Evolutionary conservation across 2,329 filamentous ascomycete genomes (phyloP), one percentile per base, ranked within the genome.

Genomic region (Tricladium varicosporioides): DNA sequence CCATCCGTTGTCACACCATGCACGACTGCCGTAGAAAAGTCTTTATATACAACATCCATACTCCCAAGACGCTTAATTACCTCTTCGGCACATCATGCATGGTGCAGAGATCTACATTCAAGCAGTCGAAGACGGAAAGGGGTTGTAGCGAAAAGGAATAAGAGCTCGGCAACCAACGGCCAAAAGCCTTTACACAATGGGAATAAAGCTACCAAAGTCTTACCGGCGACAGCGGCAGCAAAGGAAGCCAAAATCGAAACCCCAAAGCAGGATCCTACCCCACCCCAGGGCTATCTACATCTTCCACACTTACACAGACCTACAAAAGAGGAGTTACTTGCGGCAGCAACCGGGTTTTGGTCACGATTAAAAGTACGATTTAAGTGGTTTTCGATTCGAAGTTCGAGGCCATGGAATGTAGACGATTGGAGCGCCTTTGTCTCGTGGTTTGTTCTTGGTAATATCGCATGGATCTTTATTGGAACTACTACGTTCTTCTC

Each of bases 401-500:
- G 92, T 71, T 90, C 89, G 72, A 83, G 94, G 40, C 94, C 94
- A 0, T 99, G 94, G 84, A 99, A 96, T 72, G 83, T 88, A 18
- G 94, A 99, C 72, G 94, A 99, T 75, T 97, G 96, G 79, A 90
- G 92, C 47, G 94, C 94, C 3, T 93, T 99, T 61, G 85, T 91
- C 53, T 97, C 94, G 1, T 97, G 93, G 93, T 88, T 99, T 61
- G 82, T 97, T 60, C 80, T 97, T 53, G 94, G 93, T 0, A 94
- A 99, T 73, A 79, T 99, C 8, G 83, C 96, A 10, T 99, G 94
- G 94, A 84, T 99, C 65, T 81, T 97, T n/a, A 81, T 97, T 31
- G 94, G 94, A 53, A 99, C 94, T 0, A 99, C 94, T 0, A 97
- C 94, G 0, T 99, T 99, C 73, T 92, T 97, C 73, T 97, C 93